Evolutionary conservation across 441 rosid genomes (phyloP), one percentile per base, ranked within the genome.

Genomic region (Metrosideros polymorpha): DNA sequence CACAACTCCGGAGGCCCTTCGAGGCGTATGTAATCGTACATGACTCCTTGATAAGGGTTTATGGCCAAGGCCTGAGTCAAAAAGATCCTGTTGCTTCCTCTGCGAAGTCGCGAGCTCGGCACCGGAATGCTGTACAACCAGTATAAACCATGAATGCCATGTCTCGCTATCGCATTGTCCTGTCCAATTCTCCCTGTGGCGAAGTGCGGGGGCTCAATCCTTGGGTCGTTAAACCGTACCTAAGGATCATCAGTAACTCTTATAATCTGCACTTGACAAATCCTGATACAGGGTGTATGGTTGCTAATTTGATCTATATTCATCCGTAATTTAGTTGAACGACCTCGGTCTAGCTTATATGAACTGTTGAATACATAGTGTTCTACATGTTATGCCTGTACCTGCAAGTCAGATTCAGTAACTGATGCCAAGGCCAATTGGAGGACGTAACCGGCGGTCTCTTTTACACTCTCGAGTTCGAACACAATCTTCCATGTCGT

Each of bases 371-470:
- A 54, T 52, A 57, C 47, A 14, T 54, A n/a, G 39, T 54, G 13
- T 45, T 30, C 12, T 35, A 32, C 6, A 6, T 22, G n/a, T 6
- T 12, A 13, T 39, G 55, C 71, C 8, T 6, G 15, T 86, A 97
- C 98, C 92, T 95, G 91, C 79, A 97, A 32, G 35, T 90, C 89
- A n/a, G 97, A 92, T 43, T 30, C 83, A 84, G 91, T 54, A 63
- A 95, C 96, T 7, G 99, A 90, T 50, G 99, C 99, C 86, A 96
- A 89, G 66, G 99, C 96, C 86, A 95, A 35, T 52, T 92, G 96
- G 82, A 97, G 90, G 30, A 89, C 92, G 86, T 96, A 95, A 66
- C 88, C 88, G 9, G 91, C 92, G 6, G 6, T 71, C 30, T 82
- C 35, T 83, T 89, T 86, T 18, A 90, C 89, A 19, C 61, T 53